Percentiles rank a stretch among this genome's conserved stretches.
Evolutionary conservation across 345 rosid species (phyloP).

Genomic region (Salix koriyanagi): DNA sequence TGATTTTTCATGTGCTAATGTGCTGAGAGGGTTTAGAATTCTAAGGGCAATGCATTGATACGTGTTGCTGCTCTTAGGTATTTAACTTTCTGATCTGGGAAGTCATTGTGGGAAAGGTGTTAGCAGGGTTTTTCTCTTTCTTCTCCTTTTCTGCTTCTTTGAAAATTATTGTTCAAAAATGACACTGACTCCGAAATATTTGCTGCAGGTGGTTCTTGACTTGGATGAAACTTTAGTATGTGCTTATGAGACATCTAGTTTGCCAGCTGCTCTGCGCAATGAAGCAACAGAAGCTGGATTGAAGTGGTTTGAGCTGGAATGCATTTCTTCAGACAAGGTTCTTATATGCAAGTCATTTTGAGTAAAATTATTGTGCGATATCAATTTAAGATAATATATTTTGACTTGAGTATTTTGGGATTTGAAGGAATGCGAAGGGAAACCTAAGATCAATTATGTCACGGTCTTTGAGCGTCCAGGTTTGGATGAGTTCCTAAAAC

Average conservation of each 20-base stretch:
- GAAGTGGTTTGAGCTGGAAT: conserved; percentile 88
- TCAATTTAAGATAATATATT: conserved; percentile 5
- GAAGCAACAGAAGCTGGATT: conserved; percentile 77
- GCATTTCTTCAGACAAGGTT: conserved; percentile 93
- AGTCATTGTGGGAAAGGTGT: not conserved
- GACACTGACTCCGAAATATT: not conserved
- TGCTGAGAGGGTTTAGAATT: not conserved
- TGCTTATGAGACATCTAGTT: conserved; percentile 81
- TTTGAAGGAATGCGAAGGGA: conserved; percentile 81
- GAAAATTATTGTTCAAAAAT: not conserved
- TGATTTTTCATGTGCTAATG: not conserved
- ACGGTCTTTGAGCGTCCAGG: conserved; percentile 99
- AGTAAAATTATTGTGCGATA: not conserved
- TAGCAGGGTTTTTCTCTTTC: not conserved
- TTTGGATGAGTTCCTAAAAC: conserved; percentile 63
- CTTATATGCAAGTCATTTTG: conserved; percentile 2
- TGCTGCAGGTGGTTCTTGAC: conserved; percentile 85
- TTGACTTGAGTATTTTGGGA: conserved; percentile 31
- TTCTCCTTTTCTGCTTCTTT: not conserved
- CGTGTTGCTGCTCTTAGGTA: not conserved
- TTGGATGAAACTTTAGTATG: conserved; percentile 96
- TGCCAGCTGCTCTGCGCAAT: conserved; percentile 55
- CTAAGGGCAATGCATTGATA: not conserved
- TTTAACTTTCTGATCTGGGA: not conserved
- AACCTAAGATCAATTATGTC: conserved; percentile 76